These are phyloP conservation scores for Trebouxia gelatinosa DNA, from an alignment of 163 green algal genomes.

Conservation along the genomic window DNA sequence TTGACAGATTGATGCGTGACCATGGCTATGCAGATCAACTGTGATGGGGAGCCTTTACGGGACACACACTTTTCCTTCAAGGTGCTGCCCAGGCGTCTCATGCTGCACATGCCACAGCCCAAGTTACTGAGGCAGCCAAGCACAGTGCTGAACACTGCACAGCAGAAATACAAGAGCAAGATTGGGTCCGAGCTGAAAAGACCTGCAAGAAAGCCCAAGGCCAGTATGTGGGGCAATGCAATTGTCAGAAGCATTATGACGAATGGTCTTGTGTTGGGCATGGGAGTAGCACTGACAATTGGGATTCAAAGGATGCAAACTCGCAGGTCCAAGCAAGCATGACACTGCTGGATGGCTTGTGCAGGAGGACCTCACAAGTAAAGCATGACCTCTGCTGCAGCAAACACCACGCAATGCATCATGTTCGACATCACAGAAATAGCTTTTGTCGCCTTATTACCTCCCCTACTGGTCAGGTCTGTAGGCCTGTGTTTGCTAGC, in stretches of 20 bases:
- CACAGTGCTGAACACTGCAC: not conserved
- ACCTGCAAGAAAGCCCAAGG: not conserved
- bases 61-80: conserved; percentile 27
- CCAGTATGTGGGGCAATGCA: not conserved
- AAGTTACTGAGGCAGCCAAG: conserved; percentile 29
- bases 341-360: no score
- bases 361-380: no score
- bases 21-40: conserved; percentile 34
- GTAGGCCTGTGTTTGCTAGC: no score
- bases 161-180: conserved; percentile 11
- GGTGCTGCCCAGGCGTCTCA: conserved; percentile 24
- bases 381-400: no score
- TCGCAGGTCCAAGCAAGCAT: not conserved
- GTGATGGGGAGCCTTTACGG: conserved; percentile 38
- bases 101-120: conserved; percentile 33
- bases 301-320: conserved; percentile 8
- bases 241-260: not conserved
- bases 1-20: no score
- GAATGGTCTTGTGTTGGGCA: conserved; percentile 7
- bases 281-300: conserved; percentile 17
- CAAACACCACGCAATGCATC: no score
- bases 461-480: no score
- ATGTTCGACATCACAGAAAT: no score
- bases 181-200: conserved; percentile 8
- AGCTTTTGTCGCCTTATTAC: no score